Conservation (phyloP, 1,284 basidiomycete genomes). For the Xerocomus nothofagi region DNA sequence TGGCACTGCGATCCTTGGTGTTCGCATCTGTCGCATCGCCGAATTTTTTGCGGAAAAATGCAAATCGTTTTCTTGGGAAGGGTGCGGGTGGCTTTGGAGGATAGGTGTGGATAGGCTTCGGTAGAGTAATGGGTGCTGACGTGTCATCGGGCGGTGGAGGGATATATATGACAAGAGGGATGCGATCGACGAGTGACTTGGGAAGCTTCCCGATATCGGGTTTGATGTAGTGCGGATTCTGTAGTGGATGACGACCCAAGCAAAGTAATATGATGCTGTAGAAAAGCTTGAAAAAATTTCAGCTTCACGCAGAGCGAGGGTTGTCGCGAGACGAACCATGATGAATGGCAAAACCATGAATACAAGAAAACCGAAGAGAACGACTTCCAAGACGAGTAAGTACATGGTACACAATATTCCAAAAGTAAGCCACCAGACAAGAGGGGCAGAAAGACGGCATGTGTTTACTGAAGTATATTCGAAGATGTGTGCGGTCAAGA, state of each 20-base stretch:
- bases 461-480: slow-evolving; percentile 70
- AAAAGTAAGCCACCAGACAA: slow-evolving; percentile 82
- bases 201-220: slow-evolving; percentile 75
- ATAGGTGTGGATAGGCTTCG: slow-evolving; percentile 51
- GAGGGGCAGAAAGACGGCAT: slow-evolving; percentile 68
- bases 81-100: slow-evolving; percentile 48
- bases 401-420: slow-evolving; percentile 78
- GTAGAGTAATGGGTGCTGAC: slow-evolving; percentile 40
- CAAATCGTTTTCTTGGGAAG: slow-evolving; percentile 48
- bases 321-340: slow-evolving; percentile 51
- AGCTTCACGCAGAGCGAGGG: not conserved
- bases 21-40: slow-evolving; percentile 18
- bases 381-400: slow-evolving; percentile 68
- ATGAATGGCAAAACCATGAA: slow-evolving; percentile 75
- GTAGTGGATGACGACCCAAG: slow-evolving; percentile 72
- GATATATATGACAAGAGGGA: slow-evolving; percentile 80
- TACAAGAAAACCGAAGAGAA: slow-evolving; percentile 68
- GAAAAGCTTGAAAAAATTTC: slow-evolving; percentile 51
- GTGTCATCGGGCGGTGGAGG: slow-evolving; percentile 65
- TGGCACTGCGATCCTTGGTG: slow-evolving; percentile 20
- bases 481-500: slow-evolving; percentile 73
- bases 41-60: slow-evolving; percentile 44
- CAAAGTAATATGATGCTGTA: slow-evolving; percentile 77
- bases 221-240: slow-evolving; percentile 66
- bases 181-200: slow-evolving; percentile 66